These are phyloP conservation scores for Tolypocladium album DNA, from an alignment of 2,329 filamentous ascomycete genomes.

Conservation along the genomic window DNA sequence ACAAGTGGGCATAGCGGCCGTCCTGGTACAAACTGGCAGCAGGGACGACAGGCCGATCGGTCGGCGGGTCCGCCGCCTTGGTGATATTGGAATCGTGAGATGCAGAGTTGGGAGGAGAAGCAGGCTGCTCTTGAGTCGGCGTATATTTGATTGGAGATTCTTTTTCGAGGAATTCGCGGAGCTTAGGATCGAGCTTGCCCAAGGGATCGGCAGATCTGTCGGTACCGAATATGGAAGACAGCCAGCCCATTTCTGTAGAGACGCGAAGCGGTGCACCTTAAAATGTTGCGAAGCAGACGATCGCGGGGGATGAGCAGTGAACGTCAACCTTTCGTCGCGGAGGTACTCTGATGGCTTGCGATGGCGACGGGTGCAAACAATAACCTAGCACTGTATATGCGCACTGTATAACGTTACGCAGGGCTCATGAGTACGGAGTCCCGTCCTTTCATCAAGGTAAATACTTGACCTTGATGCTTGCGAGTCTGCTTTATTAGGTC, in stretches of 20 bases:
- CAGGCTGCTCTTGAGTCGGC: conserved; percentile 13
- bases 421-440: no score
- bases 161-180: conserved; percentile 75
- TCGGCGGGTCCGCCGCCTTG: conserved; percentile 7
- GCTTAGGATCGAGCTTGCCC: conserved; percentile 66
- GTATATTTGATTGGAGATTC: conserved; percentile 67
- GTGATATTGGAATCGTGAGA: conserved; percentile 5
- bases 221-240: conserved; percentile 41
- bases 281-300: no score
- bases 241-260: conserved; percentile 41
- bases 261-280: neutral
- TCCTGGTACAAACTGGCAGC: conserved; percentile 44
- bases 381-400: neutral
- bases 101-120: conserved; percentile 2
- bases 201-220: conserved; percentile 45
- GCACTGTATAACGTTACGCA: neutral
- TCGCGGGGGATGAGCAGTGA: neutral
- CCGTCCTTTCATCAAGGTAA: neutral
- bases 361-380: neutral
- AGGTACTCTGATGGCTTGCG: no score
- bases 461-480: neutral
- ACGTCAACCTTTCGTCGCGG: neutral
- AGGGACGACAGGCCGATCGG: conserved; percentile 26
- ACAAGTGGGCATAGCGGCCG: conserved; percentile 70
- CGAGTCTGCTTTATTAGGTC: neutral